Conservation (phyloP, 257 asterid species). For the Paulownia fortunei region DNA sequence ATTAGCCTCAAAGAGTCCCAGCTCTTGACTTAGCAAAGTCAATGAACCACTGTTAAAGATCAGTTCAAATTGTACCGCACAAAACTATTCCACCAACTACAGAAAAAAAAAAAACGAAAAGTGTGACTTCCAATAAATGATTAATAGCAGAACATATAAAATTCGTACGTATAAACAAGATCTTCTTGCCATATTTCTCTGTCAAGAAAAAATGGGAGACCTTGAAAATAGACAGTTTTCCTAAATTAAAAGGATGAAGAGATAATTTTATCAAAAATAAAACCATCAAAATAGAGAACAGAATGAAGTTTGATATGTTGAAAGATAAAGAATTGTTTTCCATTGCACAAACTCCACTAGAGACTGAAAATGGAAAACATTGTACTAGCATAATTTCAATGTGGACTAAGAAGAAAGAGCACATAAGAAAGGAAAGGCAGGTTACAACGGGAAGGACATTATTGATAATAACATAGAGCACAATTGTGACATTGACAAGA, state of each 20-base stretch:
- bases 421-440: slow-evolving; percentile 6
- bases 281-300: slow-evolving; percentile 16
- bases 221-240: not conserved
- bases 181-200: not conserved
- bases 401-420: not conserved
- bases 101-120: not conserved
- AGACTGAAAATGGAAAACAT: not conserved
- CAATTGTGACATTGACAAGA: slow-evolving; percentile 6
- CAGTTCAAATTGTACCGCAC: not conserved
- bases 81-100: slow-evolving; percentile 14
- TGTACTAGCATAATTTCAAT: not conserved
- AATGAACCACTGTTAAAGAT: not conserved
- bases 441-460: not conserved
- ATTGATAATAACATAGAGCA: slow-evolving; percentile 2
- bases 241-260: not conserved
- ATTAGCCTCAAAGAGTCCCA: slow-evolving; percentile 13
- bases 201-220: not conserved
- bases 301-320: not conserved
- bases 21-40: not conserved
- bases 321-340: slow-evolving; percentile 5
- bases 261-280: slow-evolving; percentile 12
- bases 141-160: not conserved
- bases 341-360: slow-evolving; percentile 13
- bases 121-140: not conserved
- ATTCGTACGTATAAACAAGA: not conserved